Conservation (phyloP, 805 yeast genomes). For the Brettanomyces nanus region DNA sequence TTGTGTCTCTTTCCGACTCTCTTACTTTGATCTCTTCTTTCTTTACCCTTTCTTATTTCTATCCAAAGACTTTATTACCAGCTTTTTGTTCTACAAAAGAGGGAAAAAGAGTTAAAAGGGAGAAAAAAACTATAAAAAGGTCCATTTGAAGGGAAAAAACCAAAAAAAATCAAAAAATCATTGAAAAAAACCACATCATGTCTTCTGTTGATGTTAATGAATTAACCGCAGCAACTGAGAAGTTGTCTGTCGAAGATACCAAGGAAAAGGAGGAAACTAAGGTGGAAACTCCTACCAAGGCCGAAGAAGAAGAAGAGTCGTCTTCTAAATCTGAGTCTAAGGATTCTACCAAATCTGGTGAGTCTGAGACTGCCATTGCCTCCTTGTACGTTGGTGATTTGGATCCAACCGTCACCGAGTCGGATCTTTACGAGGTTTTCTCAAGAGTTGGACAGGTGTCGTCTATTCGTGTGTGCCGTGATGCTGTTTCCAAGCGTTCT, state of each 20-base stretch:
- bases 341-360: conserved; percentile 28
- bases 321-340: conserved; percentile 16
- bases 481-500: conserved; percentile 92
- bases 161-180: conserved; percentile 12
- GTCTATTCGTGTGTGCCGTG: conserved; percentile 98
- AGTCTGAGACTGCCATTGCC: conserved; percentile 51
- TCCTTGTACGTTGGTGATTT: conserved; percentile 97
- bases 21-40: not conserved
- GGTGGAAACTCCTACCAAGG: conserved; percentile 25
- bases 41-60: conserved; percentile 5
- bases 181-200: conserved; percentile 14
- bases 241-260: conserved; percentile 22
- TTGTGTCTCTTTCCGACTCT: no score
- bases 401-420: conserved; percentile 88
- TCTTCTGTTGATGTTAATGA: conserved; percentile 28
- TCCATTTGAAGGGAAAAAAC: conserved; percentile 13
- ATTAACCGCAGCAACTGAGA: conserved; percentile 27
- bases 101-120: conserved; percentile 10
- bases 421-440: conserved; percentile 88
- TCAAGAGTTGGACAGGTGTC: conserved; percentile 92
- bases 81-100: conserved; percentile 1
- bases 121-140: conserved; percentile 6
- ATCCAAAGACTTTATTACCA: not conserved
- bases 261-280: conserved; percentile 26
- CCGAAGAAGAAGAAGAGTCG: conserved; percentile 20